These are phyloP conservation scores for Omphalea diandra DNA, from an alignment of 441 rosid genomes.

Conservation along the genomic window DNA sequence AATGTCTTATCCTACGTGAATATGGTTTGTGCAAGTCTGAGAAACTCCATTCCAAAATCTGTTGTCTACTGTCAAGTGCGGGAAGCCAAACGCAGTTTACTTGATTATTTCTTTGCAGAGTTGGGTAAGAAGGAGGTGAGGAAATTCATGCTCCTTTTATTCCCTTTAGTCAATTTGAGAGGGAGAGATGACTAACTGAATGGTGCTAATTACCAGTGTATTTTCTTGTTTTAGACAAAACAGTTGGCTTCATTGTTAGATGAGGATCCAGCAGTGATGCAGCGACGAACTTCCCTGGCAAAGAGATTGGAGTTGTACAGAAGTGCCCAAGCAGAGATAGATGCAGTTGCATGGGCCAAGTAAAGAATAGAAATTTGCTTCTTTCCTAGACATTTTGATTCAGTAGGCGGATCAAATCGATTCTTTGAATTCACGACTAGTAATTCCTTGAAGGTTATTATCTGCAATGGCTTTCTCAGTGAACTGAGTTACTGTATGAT, in stretches of 20 bases:
- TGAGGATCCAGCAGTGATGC: slow-evolving; percentile 79
- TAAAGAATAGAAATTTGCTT: slow-evolving; percentile 32
- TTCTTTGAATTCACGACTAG: too few relatives aligned
- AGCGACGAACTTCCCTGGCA: slow-evolving; percentile 57
- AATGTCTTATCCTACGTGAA: slow-evolving; percentile 76
- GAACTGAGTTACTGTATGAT: too few relatives aligned
- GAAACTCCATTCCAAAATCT: slow-evolving; percentile 43
- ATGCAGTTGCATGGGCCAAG: slow-evolving; percentile 82
- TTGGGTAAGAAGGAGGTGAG: slow-evolving; percentile 80
- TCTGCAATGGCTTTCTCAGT: too few relatives aligned
- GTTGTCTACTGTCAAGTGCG: too few relatives aligned
- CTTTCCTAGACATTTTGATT: not conserved
- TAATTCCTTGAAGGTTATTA: too few relatives aligned
- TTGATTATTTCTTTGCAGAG: slow-evolving; percentile 77
- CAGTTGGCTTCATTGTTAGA: slow-evolving; percentile 55
- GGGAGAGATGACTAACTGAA: not conserved
- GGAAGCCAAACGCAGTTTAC: slow-evolving; percentile 81
- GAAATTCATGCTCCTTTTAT: not conserved
- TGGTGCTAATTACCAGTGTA: not conserved
- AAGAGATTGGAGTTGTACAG: slow-evolving; percentile 79
- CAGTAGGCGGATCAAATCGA: too few relatives aligned
- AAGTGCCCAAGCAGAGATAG: slow-evolving; percentile 77
- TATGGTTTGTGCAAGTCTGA: slow-evolving; percentile 74
- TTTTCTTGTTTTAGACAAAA: slow-evolving; percentile 37
- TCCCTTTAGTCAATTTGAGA: not conserved